Conservation (phyloP, 2,329 filamentous ascomycete genomes). For the Apiospora pterosperma region DNA sequence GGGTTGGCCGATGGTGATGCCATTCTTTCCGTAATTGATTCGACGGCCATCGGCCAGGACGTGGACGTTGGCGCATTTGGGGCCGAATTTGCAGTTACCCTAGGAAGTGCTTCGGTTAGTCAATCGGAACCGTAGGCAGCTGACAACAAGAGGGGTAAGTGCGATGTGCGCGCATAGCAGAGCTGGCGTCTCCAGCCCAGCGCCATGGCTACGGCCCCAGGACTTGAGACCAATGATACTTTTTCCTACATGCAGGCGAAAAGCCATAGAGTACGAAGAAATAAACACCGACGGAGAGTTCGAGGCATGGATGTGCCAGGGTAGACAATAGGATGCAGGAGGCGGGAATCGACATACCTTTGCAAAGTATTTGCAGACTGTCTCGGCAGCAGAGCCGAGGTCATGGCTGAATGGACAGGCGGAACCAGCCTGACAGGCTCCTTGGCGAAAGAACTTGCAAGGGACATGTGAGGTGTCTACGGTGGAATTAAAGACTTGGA, state of each 20-base stretch:
- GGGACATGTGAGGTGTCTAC: constrained; percentile 94
- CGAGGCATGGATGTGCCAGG: neutral
- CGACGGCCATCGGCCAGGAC: constrained; percentile 89
- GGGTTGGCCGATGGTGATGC: constrained; percentile 60
- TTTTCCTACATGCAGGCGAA: neutral
- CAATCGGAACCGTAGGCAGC: neutral
- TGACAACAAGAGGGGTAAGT: neutral
- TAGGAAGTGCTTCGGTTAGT: constrained; percentile 31
- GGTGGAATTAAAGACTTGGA: constrained; percentile 8
- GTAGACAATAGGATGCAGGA: neutral
- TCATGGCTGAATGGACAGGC: constrained; percentile 97
- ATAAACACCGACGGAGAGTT: neutral
- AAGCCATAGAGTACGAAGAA: neutral
- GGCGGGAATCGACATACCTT: constrained; percentile 61
- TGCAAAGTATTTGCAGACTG: constrained; percentile 97
- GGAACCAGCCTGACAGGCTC: constrained; percentile 91
- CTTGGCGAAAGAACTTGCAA: constrained; percentile 98
- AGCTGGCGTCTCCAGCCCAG: neutral
- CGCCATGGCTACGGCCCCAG: neutral
- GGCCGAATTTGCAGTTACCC: constrained; percentile 99
- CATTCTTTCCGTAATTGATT: constrained; percentile 75
- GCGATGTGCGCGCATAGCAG: neutral
- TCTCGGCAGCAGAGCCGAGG: constrained; percentile 77
- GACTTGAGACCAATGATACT: neutral
- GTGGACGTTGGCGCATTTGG: constrained; percentile 95